These are phyloP conservation scores for Effrenium voratum DNA, from an alignment of 73 alveolate species.

Conservation along the genomic window DNA sequence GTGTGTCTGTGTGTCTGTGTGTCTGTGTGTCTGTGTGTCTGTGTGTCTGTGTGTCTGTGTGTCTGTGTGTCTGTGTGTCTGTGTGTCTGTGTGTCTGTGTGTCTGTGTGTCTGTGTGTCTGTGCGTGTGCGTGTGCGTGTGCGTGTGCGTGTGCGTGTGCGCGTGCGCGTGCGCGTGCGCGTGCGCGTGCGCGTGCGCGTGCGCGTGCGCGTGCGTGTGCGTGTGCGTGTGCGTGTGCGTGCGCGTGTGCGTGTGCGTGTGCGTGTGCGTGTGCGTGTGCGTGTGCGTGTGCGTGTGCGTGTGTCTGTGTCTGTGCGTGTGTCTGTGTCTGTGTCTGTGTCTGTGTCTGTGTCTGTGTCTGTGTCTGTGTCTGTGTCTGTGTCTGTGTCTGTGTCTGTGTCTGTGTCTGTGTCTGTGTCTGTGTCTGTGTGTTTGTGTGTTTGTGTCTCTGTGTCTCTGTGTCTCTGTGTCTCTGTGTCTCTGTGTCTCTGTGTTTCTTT, in stretches of 20 bases:
- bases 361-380: too few relatives aligned
- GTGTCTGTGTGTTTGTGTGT: too few relatives aligned
- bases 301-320: too few relatives aligned
- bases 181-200: not conserved
- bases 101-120: too few relatives aligned
- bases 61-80: slow-evolving; percentile 4
- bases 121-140: too few relatives aligned
- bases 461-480: too few relatives aligned
- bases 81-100: not conserved
- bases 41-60: not conserved
- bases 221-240: not conserved
- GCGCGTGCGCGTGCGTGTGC: not conserved
- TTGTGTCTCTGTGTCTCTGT: too few relatives aligned
- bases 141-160: not conserved
- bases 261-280: not conserved
- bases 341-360: too few relatives aligned
- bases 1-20: too few relatives aligned
- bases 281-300: not conserved
- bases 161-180: not conserved
- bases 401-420: too few relatives aligned
- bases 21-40: not conserved
- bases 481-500: too few relatives aligned
- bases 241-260: not conserved
- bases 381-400: too few relatives aligned
- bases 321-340: not conserved